These are phyloP conservation scores for Teratosphaeriaceae sp. DNA, from an alignment of 2,329 filamentous ascomycete species.

Conservation along the genomic window DNA sequence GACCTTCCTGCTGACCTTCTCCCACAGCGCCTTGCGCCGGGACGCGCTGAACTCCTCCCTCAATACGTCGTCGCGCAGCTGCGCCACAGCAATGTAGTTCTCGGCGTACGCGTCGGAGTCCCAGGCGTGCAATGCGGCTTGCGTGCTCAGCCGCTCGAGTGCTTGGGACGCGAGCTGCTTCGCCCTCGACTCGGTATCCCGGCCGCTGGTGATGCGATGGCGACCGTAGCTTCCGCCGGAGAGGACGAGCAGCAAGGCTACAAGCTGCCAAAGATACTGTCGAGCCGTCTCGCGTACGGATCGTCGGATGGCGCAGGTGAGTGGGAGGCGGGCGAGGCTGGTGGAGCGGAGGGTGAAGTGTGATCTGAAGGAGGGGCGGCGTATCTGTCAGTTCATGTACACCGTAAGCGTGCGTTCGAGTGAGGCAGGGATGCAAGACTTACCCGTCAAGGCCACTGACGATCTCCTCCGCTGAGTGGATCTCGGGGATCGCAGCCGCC, in stretches of 20 bases:
- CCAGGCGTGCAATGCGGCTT: conserved; percentile 70
- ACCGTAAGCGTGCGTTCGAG: conserved; percentile 16
- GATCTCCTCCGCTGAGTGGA: conserved; percentile 57
- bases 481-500: conserved; percentile 65
- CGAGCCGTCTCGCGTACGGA: conserved; percentile 73
- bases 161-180: conserved; percentile 79
- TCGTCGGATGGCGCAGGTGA: conserved; percentile 73
- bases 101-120: conserved; percentile 60
- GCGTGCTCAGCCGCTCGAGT: conserved; percentile 71
- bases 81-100: conserved; percentile 76
- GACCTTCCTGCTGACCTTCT: conserved; percentile 72
- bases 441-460: conserved; percentile 52
- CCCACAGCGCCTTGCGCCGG: conserved; percentile 77
- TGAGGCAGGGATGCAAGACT: conserved; percentile 32
- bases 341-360: conserved; percentile 63
- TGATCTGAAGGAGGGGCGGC: conserved; percentile 58
- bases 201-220: conserved; percentile 54
- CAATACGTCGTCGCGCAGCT: conserved; percentile 85
- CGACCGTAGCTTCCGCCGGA: conserved; percentile 56
- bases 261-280: conserved; percentile 81
- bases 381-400: conserved; percentile 72
- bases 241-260: conserved; percentile 50
- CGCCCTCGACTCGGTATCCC: conserved; percentile 63
- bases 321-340: conserved; percentile 85
- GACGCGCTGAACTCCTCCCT: conserved; percentile 70